Base-by-base conservation (phyloP, 2,329 filamentous ascomycete genomes). In the Verticillium nubilum region DNA sequence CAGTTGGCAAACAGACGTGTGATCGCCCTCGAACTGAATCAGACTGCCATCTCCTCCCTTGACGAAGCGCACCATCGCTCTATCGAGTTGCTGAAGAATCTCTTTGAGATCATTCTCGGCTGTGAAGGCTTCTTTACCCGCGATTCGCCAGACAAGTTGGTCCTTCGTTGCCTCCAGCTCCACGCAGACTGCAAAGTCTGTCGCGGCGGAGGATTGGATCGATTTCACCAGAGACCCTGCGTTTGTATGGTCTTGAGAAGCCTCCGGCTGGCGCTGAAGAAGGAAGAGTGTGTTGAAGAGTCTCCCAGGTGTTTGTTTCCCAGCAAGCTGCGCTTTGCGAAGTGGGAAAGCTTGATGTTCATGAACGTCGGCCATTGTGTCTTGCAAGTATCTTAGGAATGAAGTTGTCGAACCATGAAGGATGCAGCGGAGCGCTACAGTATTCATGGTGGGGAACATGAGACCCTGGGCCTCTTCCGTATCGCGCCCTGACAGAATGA, bases 371-470 rank as follows among this genome's bases (percentile, higher is more conserved):
- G 80, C 78, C 72, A 90, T 83, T 61, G 84, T 88, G 2, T 87
- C 82, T 68, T 97, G 92, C 64, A 92, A 80, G 67, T 93, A 90
- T 13, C 77, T 79, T 28, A 97, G 74, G 74, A 96, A 87, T 0
- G 86, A 81, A 0, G 71, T 64, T 0, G 83, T 74, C 0, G 80
- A 86, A 1, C 91, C 91, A 66, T 95, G 89, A 2, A 97, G 70
- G 2, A 93, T 80, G 1, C 83, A 83, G 12, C 92, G 82, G 7
- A 96, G 79, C 0, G 89, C 84, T 0, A 97, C 86, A 0, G 93
- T 97, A 68, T 96, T 97, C 90, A 97, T 97, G 0, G 90, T 91
- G 0, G 93, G 94, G 67, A 97, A 97, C 68, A 93, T 80, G 13
- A 94, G 73, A 27, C 83, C 72, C 52, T 89, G 83, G 0, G 86